Evolutionary conservation across 2,329 filamentous ascomycete genomes (phyloP).

Genomic region (Fonsecaea nubica): DNA sequence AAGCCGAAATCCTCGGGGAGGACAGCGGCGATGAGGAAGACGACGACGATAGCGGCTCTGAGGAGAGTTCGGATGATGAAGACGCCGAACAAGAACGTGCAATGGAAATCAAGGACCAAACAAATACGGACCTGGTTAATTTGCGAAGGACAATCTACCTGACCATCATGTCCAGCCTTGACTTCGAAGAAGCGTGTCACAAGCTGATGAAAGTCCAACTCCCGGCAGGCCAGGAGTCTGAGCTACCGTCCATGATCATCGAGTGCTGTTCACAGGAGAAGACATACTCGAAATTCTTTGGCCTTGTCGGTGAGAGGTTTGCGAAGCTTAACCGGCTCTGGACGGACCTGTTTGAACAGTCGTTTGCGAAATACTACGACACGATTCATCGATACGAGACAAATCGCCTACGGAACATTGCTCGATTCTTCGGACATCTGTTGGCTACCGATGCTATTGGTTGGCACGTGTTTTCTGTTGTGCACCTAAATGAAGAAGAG

Average conservation of each 20-base stretch:
- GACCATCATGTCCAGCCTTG: slow-evolving; percentile 95
- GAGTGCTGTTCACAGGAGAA: slow-evolving; percentile 97
- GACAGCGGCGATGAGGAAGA: slow-evolving; percentile 84
- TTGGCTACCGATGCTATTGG: slow-evolving; percentile 86
- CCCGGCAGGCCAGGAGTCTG: slow-evolving; percentile 82
- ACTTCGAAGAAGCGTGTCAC: slow-evolving; percentile 95
- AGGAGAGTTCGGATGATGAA: slow-evolving; percentile 69
- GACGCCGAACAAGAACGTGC: slow-evolving; percentile 79
- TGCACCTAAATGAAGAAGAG: slow-evolving; percentile 94
- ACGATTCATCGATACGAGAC: slow-evolving; percentile 98
- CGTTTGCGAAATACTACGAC: slow-evolving; percentile 92
- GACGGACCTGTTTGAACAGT: slow-evolving; percentile 88
- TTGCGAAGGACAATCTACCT: slow-evolving; percentile 93
- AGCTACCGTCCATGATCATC: slow-evolving; percentile 94
- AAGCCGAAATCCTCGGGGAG: slow-evolving; percentile 92
- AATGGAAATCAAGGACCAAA: slow-evolving; percentile 97
- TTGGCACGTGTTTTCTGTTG: slow-evolving; percentile 84
- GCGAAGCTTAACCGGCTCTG: slow-evolving; percentile 95
- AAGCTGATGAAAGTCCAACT: slow-evolving; percentile 95
- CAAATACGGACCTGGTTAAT: slow-evolving; percentile 93
- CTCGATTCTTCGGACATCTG: slow-evolving; percentile 91
- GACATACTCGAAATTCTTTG: slow-evolving; percentile 97
- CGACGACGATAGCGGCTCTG: slow-evolving; percentile 58
- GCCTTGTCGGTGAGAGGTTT: slow-evolving; percentile 90
- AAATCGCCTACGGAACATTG: slow-evolving; percentile 92